Evolutionary conservation across 164 flowering plant genomes (phyloP).

Genomic region (Amborella trichopoda): DNA sequence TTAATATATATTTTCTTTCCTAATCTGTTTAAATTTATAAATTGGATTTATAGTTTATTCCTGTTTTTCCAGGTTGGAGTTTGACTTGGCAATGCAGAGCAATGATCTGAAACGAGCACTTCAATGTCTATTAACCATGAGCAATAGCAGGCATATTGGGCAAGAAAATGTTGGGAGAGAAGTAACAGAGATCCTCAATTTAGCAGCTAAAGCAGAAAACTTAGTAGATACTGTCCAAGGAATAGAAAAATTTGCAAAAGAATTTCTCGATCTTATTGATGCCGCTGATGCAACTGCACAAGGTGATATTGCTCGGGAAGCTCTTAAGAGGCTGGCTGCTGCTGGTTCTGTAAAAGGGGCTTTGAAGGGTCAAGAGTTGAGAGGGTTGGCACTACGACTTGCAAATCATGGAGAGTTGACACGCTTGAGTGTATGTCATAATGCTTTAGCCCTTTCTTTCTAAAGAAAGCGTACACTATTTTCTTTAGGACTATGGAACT

Average conservation of each 20-base stretch:
- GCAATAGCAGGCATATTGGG: constrained; percentile 92
- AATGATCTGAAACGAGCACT: constrained; percentile 93
- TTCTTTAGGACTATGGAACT: too few relatives aligned
- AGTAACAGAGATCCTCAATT: constrained; percentile 68
- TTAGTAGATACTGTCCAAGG: constrained; percentile 89
- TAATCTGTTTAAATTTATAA: too few relatives aligned
- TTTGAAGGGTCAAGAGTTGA: constrained; percentile 63
- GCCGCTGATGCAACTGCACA: constrained; percentile 99
- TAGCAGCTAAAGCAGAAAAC: constrained; percentile 65
- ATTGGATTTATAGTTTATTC: too few relatives aligned
- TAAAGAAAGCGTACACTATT: too few relatives aligned
- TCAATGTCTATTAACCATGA: constrained; percentile 90
- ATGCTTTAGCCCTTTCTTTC: too few relatives aligned
- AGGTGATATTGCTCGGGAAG: constrained; percentile 93
- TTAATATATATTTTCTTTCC: too few relatives aligned
- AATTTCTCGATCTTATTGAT: constrained; percentile 89
- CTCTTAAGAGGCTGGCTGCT: constrained; percentile 86
- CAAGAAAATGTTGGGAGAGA: constrained; percentile 57
- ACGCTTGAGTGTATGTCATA: constrained; percentile 58
- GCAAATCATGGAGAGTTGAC: constrained; percentile 98
- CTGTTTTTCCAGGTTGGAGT: constrained; percentile 72
- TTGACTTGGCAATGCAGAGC: constrained; percentile 96
- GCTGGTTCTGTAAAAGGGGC: constrained; percentile 96
- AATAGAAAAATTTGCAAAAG: constrained; percentile 80
- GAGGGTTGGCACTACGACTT: constrained; percentile 85